Percentiles rank a stretch among this genome's conserved stretches.
phyloP scores from a whole-genome alignment of 306 rosid genomes.

The Quercus gilva region DNA sequence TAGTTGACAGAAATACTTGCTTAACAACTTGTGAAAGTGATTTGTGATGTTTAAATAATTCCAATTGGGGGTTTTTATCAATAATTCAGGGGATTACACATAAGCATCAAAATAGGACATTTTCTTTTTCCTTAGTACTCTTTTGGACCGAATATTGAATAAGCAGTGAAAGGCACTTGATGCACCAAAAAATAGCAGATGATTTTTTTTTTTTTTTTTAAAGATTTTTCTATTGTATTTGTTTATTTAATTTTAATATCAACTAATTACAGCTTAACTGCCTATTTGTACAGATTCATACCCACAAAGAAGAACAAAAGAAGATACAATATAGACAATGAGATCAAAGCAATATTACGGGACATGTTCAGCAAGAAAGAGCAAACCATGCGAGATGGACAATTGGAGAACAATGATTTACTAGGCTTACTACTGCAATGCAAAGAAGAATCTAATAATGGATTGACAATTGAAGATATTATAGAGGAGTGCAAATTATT shows the following conservation, averaged over 20 bases:
- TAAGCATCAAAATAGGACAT: background rate
- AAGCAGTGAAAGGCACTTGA: too few relatives aligned
- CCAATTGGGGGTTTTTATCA: background rate
- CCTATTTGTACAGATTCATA: slow-evolving; percentile 23
- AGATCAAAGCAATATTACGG: slow-evolving; percentile 31
- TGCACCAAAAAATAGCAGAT: too few relatives aligned
- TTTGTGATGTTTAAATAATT: background rate
- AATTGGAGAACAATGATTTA: slow-evolving; percentile 27
- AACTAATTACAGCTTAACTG: background rate
- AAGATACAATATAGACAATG: slow-evolving; percentile 31
- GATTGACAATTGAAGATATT: slow-evolving; percentile 40
- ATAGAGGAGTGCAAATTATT: slow-evolving; percentile 58
- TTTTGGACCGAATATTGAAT: too few relatives aligned
- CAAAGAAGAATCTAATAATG: slow-evolving; percentile 16
- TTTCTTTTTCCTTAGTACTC: too few relatives aligned
- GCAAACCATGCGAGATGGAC: slow-evolving; percentile 23
- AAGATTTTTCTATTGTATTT: too few relatives aligned
- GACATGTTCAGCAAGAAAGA: slow-evolving; percentile 33
- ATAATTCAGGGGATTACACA: background rate
- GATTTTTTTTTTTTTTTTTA: too few relatives aligned
- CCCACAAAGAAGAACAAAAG: slow-evolving; percentile 43
- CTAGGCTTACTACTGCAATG: slow-evolving; percentile 33
- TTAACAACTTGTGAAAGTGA: background rate
- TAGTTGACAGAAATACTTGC: background rate
- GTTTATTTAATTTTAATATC: background rate